Evolutionary conservation across 2,329 filamentous ascomycete species (phyloP).

Genomic region (Fusarium tupiense): DNA sequence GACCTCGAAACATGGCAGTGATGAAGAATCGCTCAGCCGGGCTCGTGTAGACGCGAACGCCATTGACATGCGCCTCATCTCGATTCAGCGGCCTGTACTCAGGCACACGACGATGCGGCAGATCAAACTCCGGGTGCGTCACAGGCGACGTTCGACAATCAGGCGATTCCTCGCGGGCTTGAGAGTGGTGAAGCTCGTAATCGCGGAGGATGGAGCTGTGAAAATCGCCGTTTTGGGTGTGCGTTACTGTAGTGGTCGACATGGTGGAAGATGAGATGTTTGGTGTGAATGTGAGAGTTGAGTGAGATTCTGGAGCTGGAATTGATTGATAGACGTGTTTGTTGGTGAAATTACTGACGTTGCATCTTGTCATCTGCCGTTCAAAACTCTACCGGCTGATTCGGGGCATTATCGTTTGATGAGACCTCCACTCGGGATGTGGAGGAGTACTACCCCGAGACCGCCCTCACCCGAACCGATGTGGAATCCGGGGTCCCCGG

Average conservation of each 20-base stretch:
- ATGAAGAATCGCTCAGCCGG: conserved; percentile 13
- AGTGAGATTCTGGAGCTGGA: neutral
- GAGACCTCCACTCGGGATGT: conserved; percentile 30
- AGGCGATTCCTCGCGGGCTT: neutral
- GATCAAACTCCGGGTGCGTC: conserved; percentile 9
- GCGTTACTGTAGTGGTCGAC: conserved; percentile 18
- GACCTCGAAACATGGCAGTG: conserved; percentile 18
- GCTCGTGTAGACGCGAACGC: conserved; percentile 16
- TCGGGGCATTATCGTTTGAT: neutral
- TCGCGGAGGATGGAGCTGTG: conserved; percentile 14
- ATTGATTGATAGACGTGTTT: neutral
- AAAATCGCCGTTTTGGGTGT: conserved; percentile 4
- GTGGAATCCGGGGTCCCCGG: conserved; percentile 10
- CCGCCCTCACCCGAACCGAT: conserved; percentile 14
- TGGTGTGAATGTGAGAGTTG: neutral
- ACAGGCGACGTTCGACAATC: neutral
- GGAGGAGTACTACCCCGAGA: neutral
- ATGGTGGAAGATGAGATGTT: neutral
- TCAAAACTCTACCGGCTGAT: neutral
- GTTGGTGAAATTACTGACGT: neutral
- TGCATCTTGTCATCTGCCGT: neutral
- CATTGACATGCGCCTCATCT: neutral
- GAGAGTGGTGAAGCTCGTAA: conserved; percentile 29
- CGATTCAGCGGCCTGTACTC: conserved; percentile 15
- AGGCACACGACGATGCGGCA: conserved; percentile 21